A percentile compares a stretch with the other conserved stretches of the same genome.
Conservation (phyloP, 495 filamentous ascomycete species). For the Chaetomium fimeti region DNA sequence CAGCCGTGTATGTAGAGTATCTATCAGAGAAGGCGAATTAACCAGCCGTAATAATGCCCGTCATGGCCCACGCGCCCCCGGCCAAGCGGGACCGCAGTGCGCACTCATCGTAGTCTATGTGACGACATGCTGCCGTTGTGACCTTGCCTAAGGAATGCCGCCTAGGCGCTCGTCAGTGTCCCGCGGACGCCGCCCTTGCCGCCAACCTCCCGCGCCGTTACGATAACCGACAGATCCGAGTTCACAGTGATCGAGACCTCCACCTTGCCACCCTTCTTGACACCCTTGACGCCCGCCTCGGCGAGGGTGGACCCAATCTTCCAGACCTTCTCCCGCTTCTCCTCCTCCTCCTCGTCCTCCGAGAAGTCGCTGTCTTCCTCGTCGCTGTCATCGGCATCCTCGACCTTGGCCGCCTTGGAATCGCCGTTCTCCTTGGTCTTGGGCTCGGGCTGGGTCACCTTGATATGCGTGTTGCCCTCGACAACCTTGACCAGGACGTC, state of each 20-base stretch:
- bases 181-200: constrained; percentile 82
- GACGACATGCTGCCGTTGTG: neutral
- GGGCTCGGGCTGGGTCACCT: constrained; percentile 79
- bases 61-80: neutral
- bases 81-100: neutral
- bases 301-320: constrained; percentile 81
- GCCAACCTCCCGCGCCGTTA: constrained; percentile 82
- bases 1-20: constrained; percentile 16
- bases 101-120: constrained; percentile 11
- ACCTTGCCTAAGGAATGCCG: neutral
- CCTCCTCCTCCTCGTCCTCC: constrained; percentile 77
- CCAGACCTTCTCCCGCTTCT: constrained; percentile 87
- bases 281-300: constrained; percentile 76
- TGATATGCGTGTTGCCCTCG: constrained; percentile 85
- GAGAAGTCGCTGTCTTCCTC: constrained; percentile 59
- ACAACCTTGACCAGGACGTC: constrained; percentile 82
- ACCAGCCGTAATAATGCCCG: constrained; percentile 1
- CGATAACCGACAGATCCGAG: constrained; percentile 69
- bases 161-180: constrained; percentile 44
- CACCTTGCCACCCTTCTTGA: constrained; percentile 86
- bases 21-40: constrained; percentile 12
- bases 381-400: constrained; percentile 51
- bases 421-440: constrained; percentile 67
- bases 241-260: constrained; percentile 88
- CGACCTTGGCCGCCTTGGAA: constrained; percentile 40